Base-by-base conservation (phyloP, 495 filamentous ascomycete species). In the Cercophora newfieldiana region DNA sequence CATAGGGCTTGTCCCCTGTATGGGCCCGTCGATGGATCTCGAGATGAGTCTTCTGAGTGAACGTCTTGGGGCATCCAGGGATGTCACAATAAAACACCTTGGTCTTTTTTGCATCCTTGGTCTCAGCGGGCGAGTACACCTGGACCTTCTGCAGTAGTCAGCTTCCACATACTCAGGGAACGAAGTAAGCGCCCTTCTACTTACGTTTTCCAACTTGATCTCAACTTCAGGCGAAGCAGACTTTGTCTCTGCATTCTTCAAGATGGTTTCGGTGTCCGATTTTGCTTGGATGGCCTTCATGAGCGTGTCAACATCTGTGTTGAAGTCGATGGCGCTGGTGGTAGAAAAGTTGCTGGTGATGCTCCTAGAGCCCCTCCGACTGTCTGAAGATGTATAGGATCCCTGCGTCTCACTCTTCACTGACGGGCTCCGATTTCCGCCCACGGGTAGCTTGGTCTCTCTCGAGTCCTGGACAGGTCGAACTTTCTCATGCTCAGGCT, bases 231-330 rank as follows among this genome's bases (percentile, higher is more conserved):
- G 21, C 3, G 7, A n/a, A 4, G 26, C 8, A 7, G 28, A 14
- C 4, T 3, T 12, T 56, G 14, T 7, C 25, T 58, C 63, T 29
- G 29, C 59, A 4, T 63, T 61, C 33, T 69, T 67, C 21, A 54
- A 24, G 1, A 57, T 25, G 2, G 28, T 57, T 12, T 74, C 67
- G 16, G 79, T 74, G 59, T 85, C 78, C 37, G 78, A 69, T 67
- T 91, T 92, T 26, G 90, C 81, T 74, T 98, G 93, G 50, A 98
- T 96, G 6, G 91, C 86, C 76, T 91, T 94, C 92, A 97, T 95
- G 47, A 98, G 77, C n/a, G 87, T 87, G 74, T 98, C 94, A 51
- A 98, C 88, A 58, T 90, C 86, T 0, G 93, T 98, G 30, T 86
- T 85, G 77, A 94, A 95, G 53, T 86, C 80, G 53, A 87, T 71